Evolutionary conservation across 805 yeast species (phyloP).

Genomic region (Hanseniaspora meyeri): DNA sequence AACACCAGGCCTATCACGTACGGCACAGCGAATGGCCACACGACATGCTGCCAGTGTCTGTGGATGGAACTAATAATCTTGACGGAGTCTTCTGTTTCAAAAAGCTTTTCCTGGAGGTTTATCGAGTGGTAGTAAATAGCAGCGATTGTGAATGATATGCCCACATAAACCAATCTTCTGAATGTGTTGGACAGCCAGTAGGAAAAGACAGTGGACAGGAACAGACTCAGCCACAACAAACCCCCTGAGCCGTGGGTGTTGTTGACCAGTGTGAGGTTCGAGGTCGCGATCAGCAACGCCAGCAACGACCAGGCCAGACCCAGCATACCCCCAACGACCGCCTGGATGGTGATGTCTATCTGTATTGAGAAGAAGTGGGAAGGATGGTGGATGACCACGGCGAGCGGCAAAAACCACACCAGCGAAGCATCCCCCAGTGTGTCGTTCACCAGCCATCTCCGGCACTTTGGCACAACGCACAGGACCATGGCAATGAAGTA

Average conservation of each 20-base stretch:
- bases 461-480: constrained; percentile 30
- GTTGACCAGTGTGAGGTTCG: constrained; percentile 27
- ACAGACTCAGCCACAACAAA: constrained; percentile 32
- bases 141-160: constrained; percentile 29
- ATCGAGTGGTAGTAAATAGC: constrained; percentile 29
- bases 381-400: constrained; percentile 37
- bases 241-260: constrained; percentile 33
- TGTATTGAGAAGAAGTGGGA: constrained; percentile 37
- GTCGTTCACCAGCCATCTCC: constrained; percentile 33
- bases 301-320: constrained; percentile 37
- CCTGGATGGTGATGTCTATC: constrained; percentile 32
- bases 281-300: constrained; percentile 32
- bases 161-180: constrained; percentile 31
- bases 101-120: constrained; percentile 12
- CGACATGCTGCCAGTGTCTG: constrained; percentile 26
- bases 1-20: constrained; percentile 34
- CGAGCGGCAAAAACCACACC: constrained; percentile 33
- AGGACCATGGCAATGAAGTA: constrained; percentile 31
- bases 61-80: constrained; percentile 11
- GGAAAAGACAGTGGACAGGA: constrained; percentile 29
- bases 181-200: constrained; percentile 34
- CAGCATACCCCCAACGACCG: constrained; percentile 31
- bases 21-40: constrained; percentile 36
- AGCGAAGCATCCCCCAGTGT: constrained; percentile 11
- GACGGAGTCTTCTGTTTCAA: constrained; percentile 5